Evolutionary conservation across 495 filamentous ascomycete genomes (phyloP).

Genomic region (Podospora comata): DNA sequence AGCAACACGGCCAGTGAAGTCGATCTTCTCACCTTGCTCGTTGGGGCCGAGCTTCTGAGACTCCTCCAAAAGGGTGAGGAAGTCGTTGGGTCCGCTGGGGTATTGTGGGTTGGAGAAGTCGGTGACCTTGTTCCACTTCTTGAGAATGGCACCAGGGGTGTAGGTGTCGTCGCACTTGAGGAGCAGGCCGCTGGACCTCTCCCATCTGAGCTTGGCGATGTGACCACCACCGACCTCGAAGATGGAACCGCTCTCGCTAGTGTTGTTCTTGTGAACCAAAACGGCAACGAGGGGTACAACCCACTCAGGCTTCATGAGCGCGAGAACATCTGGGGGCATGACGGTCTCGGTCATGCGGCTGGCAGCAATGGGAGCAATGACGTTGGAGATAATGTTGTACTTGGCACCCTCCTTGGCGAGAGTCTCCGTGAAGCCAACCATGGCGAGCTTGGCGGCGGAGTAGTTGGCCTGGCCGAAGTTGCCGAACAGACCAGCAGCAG

Average conservation of each 20-base stretch:
- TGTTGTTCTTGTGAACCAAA: constrained; percentile 85
- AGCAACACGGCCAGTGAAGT: constrained; percentile 88
- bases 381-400: constrained; percentile 96
- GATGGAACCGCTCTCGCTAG: constrained; percentile 77
- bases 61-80: constrained; percentile 81
- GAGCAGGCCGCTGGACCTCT: constrained; percentile 85
- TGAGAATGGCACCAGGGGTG: constrained; percentile 82
- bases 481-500: constrained; percentile 92
- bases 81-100: constrained; percentile 84
- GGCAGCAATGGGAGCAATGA: constrained; percentile 94
- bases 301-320: constrained; percentile 90
- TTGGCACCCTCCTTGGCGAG: constrained; percentile 96
- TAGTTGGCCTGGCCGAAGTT: constrained; percentile 97
- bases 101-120: constrained; percentile 85
- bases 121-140: constrained; percentile 82
- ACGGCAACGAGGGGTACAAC: constrained; percentile 91
- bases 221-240: constrained; percentile 94
- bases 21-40: constrained; percentile 69
- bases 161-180: constrained; percentile 85
- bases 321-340: constrained; percentile 92
- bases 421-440: constrained; percentile 98
- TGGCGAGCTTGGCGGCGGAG: constrained; percentile 91
- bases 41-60: constrained; percentile 75
- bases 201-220: constrained; percentile 91
- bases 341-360: constrained; percentile 96